A percentile compares a stretch with the other conserved stretches of the same genome.
These are phyloP conservation scores for Aspergillus incahuasiensis DNA, from an alignment of 495 filamentous ascomycete species.

Conservation along the genomic window DNA sequence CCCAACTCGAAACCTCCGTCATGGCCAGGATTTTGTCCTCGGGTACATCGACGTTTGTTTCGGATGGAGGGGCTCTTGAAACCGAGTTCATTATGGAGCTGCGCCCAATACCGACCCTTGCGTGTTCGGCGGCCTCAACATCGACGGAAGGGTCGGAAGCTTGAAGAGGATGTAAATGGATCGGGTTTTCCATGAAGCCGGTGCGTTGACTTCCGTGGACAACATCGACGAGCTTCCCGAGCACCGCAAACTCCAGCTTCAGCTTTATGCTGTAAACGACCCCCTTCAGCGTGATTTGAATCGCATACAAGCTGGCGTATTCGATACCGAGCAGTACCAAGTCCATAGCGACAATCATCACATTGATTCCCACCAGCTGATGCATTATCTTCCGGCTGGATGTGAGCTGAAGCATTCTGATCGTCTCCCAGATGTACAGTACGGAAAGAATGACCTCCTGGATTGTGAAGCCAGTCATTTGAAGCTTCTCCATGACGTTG, in stretches of 20 bases:
- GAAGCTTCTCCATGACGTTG: slow-evolving; percentile 52
- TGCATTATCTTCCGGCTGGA: slow-evolving; percentile 46
- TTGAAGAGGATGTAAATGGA: slow-evolving; percentile 24
- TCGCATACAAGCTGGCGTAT: slow-evolving; percentile 47
- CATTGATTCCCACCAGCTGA: slow-evolving; percentile 52
- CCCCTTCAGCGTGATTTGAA: slow-evolving; percentile 54
- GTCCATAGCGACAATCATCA: slow-evolving; percentile 49
- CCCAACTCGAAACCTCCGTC: slow-evolving; percentile 20
- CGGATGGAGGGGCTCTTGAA: not conserved
- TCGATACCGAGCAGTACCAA: slow-evolving; percentile 45
- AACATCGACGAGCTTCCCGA: slow-evolving; percentile 47
- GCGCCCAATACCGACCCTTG: slow-evolving; percentile 6
- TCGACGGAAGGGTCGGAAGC: not conserved
- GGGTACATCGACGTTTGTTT: slow-evolving; percentile 5
- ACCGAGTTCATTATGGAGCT: slow-evolving; percentile 3
- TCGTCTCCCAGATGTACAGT: slow-evolving; percentile 53
- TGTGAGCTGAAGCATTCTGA: slow-evolving; percentile 44
- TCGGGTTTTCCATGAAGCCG: slow-evolving; percentile 23
- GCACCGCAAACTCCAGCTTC: slow-evolving; percentile 58
- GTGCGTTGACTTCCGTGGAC: slow-evolving; percentile 32
- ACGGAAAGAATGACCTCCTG: slow-evolving; percentile 56
- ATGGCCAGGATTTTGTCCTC: slow-evolving; percentile 14
- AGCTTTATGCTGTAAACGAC: slow-evolving; percentile 61
- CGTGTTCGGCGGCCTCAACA: not conserved
- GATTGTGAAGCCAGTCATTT: slow-evolving; percentile 52